A percentile compares a stretch with the other conserved stretches of the same genome.
Evolutionary conservation across 2,329 filamentous ascomycete species (phyloP).

Genomic region (Botrytis squamosa): DNA sequence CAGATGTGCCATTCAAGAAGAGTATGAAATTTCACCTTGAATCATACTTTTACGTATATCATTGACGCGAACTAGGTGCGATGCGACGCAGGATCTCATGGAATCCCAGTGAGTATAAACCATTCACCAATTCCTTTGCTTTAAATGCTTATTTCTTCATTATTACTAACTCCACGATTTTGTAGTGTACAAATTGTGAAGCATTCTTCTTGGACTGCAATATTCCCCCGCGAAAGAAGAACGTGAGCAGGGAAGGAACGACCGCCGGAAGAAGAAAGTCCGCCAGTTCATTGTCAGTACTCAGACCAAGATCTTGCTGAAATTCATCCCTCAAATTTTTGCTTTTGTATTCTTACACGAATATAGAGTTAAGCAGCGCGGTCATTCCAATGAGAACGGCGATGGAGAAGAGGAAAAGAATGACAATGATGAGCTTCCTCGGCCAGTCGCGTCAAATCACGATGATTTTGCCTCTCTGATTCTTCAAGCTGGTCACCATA

Average conservation of each 20-base stretch:
- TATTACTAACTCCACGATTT: not conserved
- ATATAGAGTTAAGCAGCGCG: constrained; percentile 4
- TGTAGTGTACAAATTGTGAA: constrained; percentile 87
- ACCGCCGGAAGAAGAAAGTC: constrained; percentile 67
- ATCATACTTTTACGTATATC: not conserved
- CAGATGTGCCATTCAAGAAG: constrained; percentile 20
- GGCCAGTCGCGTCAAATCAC: constrained; percentile 57
- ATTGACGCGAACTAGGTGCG: constrained; percentile 64
- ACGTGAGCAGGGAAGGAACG: constrained; percentile 63
- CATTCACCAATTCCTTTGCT: not conserved
- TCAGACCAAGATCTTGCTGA: not conserved
- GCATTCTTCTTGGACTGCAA: constrained; percentile 98
- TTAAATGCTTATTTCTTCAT: not conserved
- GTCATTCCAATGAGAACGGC: constrained; percentile 40
- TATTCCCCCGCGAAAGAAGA: constrained; percentile 91
- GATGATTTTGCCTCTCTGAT: constrained; percentile 81
- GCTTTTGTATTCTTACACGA: not conserved
- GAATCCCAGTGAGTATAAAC: constrained; percentile 60
- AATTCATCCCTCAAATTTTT: not conserved
- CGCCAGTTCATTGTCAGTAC: constrained; percentile 16
- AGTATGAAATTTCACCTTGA: not conserved
- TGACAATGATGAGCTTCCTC: constrained; percentile 39
- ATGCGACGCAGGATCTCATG: constrained; percentile 93
- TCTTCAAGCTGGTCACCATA: constrained; percentile 70
- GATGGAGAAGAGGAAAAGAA: constrained; percentile 45